Evolutionary conservation across 306 rosid genomes (phyloP), one percentile per base, ranked within the genome.

Genomic region (Quercus engelmannii): DNA sequence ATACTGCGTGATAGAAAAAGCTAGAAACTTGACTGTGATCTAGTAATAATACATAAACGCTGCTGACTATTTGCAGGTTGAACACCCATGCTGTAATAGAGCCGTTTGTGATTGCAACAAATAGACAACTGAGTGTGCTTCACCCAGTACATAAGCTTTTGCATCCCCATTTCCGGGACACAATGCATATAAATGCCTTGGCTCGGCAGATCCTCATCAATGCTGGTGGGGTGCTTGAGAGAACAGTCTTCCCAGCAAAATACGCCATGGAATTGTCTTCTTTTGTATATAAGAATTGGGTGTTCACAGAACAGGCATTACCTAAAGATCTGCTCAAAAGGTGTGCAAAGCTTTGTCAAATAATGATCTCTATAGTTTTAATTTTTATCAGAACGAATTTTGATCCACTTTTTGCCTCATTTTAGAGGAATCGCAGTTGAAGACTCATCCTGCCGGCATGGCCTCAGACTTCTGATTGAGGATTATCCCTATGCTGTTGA

Each of bases 401-500:
- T 69, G 30, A 70, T 21, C 76, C 28, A 55, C 30, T 41, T 81
- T 8, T 55, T 54, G 69, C 14, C 83, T 70, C 69, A 70, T 80
- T 72, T 59, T 85, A 95, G 99, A 79, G 97, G 99, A 78, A 69
- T 95, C 52, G 98, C 96, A 35, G 83, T 90, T 79, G 83, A 56
- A 5, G 98, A 96, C 80, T 56, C 86, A 43, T 75, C 76, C 68
- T 35, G 82, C 56, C 91, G 88, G 71, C 88, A 89, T 56, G 94
- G 96, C 77, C 86, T 96, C 1, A 90, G 77, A 79, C 98, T 96
- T 63, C 61, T 89, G 69, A 91, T 95, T 73, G 87, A 89, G 69
- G 99, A 95, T 78, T 95, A 95, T 72, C 99, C 99, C 2, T 95
- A 67, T 79, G 99, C 97, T 0, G 91, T 88, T 18, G 99, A 95